phyloP scores from a whole-genome alignment of 2,329 filamentous ascomycete genomes.

The Sclerotinia trifoliorum region DNA sequence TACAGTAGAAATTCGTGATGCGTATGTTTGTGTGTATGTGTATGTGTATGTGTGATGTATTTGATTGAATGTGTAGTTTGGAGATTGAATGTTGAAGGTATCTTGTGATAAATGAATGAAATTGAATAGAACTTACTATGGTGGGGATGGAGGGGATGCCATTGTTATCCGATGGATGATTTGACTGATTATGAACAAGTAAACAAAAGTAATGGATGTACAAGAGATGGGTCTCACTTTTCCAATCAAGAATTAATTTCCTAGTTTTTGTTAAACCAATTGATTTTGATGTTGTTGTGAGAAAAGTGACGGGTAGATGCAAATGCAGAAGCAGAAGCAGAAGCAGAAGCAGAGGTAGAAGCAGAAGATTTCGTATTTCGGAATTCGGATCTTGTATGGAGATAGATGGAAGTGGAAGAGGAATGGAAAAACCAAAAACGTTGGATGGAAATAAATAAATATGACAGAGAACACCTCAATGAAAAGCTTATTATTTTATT shows the following conservation, averaged over 20 bases:
- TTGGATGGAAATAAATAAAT: background rate
- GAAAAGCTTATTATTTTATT: background rate
- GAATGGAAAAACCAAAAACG: background rate
- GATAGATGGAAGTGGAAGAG: background rate
- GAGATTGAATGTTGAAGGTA: background rate
- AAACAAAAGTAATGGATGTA: background rate
- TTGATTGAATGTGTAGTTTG: background rate
- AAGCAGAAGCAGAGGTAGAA: too few species aligned
- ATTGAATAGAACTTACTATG: conserved; percentile 17
- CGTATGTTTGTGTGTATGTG: background rate
- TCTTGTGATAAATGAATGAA: background rate
- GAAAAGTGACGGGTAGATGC: conserved; percentile 1
- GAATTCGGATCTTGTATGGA: background rate
- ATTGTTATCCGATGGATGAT: conserved; percentile 12
- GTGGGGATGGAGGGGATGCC: conserved; percentile 22
- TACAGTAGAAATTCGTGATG: background rate
- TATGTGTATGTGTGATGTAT: conserved; percentile 1
- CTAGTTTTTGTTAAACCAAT: background rate
- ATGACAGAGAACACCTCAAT: background rate
- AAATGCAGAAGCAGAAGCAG: background rate
- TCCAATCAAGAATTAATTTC: background rate
- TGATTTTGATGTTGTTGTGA: background rate
- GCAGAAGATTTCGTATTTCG: background rate
- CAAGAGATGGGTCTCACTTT: background rate
- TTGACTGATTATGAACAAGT: background rate